phyloP scores from a whole-genome alignment of 768 basidiomycete species.

The Hericium coralloides region DNA sequence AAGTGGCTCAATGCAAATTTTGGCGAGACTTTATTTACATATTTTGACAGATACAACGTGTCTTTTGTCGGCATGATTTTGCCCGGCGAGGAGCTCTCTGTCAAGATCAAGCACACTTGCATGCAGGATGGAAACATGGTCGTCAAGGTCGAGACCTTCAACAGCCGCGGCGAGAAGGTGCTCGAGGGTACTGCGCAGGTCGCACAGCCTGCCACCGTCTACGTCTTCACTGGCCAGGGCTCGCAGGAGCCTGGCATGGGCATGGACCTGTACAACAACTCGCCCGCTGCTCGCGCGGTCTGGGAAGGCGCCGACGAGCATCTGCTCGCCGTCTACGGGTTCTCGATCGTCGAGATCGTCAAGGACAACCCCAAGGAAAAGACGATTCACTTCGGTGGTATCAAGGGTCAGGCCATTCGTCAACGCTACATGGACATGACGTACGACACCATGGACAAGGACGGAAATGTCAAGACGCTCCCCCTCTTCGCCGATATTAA shows the following conservation, averaged over 20 bases:
- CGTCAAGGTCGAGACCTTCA: conserved; percentile 80
- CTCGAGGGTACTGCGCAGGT: conserved; percentile 90
- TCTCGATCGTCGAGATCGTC: conserved; percentile 98
- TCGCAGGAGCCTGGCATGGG: conserved; percentile 99
- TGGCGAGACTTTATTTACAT: conserved; percentile 3
- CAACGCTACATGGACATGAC: conserved; percentile 99
- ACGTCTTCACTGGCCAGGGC: conserved; percentile 97
- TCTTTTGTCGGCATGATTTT: conserved; percentile 97
- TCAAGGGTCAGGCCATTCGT: conserved; percentile 96
- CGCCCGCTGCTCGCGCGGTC: conserved; percentile 89
- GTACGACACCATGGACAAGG: conserved; percentile 94
- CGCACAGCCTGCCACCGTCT: conserved; percentile 84
- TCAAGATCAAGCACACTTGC: conserved; percentile 81
- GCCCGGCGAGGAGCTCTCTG: conserved; percentile 78
- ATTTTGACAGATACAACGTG: conserved; percentile 66
- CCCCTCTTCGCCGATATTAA: conserved; percentile 96
- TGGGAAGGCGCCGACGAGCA: conserved; percentile 97
- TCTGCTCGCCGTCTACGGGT: conserved; percentile 90
- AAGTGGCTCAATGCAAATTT: conserved; percentile 26
- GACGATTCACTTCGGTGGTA: conserved; percentile 98
- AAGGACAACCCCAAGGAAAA: conserved; percentile 98
- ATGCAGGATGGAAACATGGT: conserved; percentile 94
- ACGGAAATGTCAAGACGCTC: conserved; percentile 91
- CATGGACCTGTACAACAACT: conserved; percentile 93
- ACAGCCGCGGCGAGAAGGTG: conserved; percentile 83